Base-by-base conservation (phyloP, 176 grass and related monocot species). In the Cocos nucifera region DNA sequence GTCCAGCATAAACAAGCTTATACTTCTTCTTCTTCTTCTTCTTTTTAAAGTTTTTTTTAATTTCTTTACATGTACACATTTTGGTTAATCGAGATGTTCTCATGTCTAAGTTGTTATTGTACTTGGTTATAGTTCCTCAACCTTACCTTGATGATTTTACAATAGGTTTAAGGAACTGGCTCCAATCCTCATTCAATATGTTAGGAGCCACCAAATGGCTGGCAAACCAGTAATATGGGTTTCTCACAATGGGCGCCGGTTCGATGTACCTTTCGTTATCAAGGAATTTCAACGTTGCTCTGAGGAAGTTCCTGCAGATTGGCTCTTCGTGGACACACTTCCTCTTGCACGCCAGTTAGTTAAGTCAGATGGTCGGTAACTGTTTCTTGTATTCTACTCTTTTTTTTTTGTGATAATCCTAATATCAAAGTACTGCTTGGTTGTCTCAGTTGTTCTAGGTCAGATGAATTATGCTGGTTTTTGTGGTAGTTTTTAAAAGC, bases 221-320 rank as follows among this genome's bases (percentile, higher is more conserved):
- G 79, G 79, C 55, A 92, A 82, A 77, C 87, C 79, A 49, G 70
- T 97, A 65, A 6, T 88, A 10, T 82, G 81, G 84, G 73, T 97
- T 59, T 81, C 84, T 59, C 93, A 97, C 56, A 83, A 88, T 58
- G 84, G 76, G 9, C 81, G 73, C 57, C 19, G 18, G 15, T 97
- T 91, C 69, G 87, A 97, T 54, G 84, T 97, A 32, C 83, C 75
- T 5, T 90, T 97, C 75, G 30, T 97, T 57, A 62, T 88, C 50
- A 78, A 63, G 73, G 83, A 87, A 71, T 83, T 97, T 35, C 50
- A 62, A 54, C 75, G 72, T 6, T 83, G 75, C 69, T 77, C 83
- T 51, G 14, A 58, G 56, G 75, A 83, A 39, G 68, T 92, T 69
- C 84, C 84, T 71, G 35, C 74, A 63, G 76, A 97, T 63, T 91